phyloP scores from a whole-genome alignment of 331 rosid species.

The Saraca asoca region DNA sequence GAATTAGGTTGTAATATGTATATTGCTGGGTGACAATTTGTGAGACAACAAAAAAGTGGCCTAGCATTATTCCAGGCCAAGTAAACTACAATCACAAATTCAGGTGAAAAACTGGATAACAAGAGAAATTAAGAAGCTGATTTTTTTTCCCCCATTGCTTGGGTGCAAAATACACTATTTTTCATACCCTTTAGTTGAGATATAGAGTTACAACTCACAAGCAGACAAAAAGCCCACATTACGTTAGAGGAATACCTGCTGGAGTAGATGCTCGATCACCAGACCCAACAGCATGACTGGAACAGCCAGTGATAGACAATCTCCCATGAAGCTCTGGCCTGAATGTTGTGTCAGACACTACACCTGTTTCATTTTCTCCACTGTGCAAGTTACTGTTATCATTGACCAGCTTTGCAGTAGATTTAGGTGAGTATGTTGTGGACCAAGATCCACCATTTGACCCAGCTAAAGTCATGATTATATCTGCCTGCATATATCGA shows the following conservation, averaged over 20 bases:
- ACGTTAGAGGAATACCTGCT: constrained; percentile 47
- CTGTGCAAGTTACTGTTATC: constrained; percentile 48
- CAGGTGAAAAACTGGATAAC: no score
- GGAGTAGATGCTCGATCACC: constrained; percentile 53
- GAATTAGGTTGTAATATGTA: no score
- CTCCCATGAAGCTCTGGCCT: constrained; percentile 63
- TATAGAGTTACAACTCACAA: no score
- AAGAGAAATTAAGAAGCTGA: no score
- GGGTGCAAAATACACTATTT: no score
- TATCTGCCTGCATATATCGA: constrained; percentile 72
- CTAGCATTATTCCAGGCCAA: no score
- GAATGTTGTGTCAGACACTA: constrained; percentile 45
- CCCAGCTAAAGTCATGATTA: constrained; percentile 96
- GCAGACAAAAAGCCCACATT: constrained; percentile 3
- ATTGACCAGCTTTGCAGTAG: constrained; percentile 46
- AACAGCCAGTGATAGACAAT: constrained; percentile 50
- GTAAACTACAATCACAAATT: no score
- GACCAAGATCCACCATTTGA: constrained; percentile 99
- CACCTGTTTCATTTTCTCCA: constrained; percentile 70
- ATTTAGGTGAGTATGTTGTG: constrained; percentile 72
- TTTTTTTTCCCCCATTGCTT: no score
- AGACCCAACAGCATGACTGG: constrained; percentile 50
- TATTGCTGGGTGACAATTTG: no score
- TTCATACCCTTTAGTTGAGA: no score
- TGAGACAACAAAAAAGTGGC: no score